Base-by-base conservation (phyloP, 1,284 basidiomycete genomes). In the Trichosporon sp. region DNA sequence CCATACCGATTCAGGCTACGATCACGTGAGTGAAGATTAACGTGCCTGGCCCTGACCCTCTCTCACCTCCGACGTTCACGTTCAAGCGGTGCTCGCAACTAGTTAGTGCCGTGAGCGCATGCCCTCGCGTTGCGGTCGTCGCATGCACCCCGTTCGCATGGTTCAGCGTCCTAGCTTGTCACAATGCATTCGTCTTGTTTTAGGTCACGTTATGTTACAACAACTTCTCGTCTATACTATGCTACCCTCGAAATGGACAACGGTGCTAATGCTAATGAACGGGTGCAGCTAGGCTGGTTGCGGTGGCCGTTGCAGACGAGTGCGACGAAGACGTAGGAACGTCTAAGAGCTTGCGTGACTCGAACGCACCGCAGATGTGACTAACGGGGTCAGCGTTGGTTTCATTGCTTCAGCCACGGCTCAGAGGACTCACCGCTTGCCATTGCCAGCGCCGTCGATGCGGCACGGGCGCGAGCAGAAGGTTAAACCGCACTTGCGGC, bases 391-490 rank as follows among this genome's bases (percentile, higher is more conserved):
- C 31, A 63, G 31, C 10, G 2, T 26, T 10, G 3, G 11, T 4
- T n/a, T 19, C 31, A 8, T 19, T 2, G 4, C 3, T 1, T 16
- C 26, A 26, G 26, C 26, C 26, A 26, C 26, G 26, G 26, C 26
- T 26, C 26, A 26, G 26, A 26, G 26, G 26, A 70, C 78, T 76
- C 72, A 79, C 77, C 74, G 71, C 67, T 79, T 81, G 10, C 81
- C 81, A 67, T 83, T 75, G 4, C 81, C 81, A 1, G 79, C 81
- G 19, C 75, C 78, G 21, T 75, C 80, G 3, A 83, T 77, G 26
- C 81, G 74, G 70, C 81, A 83, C 12, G 71, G 72, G 35, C 81
- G 76, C 19, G 79, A 80, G 69, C 81, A 83, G 70, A 83, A 82
- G 0, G 74, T 76, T 69, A 81, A 70, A 4, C 79, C 79, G 68